Evolutionary conservation across 192 early-diverging fungal species (phyloP), one percentile per base, ranked within the genome.

Genomic region (Phlyctochytrium bullatum): DNA sequence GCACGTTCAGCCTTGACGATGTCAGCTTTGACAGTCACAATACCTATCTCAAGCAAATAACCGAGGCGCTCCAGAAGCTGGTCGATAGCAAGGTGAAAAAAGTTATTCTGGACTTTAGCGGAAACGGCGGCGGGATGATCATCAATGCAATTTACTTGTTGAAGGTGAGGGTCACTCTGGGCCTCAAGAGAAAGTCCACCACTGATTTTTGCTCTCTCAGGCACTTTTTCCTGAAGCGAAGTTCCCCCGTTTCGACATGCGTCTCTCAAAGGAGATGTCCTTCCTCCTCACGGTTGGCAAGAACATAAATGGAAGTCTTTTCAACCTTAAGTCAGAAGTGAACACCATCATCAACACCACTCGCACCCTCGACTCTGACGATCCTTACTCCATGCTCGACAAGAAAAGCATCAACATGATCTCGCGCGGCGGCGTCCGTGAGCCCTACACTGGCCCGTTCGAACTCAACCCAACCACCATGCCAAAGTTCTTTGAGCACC

Each of bases 111-210:
- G 62, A 64, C 50, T 33, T 64, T 16, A 64, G 35, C 2, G 50
- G 50, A n/a, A 64, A 64, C 28, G 62, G 62, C 17, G 62, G 62
- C 0, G 62, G 62, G n/a, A n/a, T n/a, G n/a, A n/a, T n/a, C n/a
- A n/a, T n/a, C n/a, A n/a, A n/a, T 20, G 35, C 25, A 28, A 64
- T 64, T 64, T 50, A 23, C 12, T 50, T 64, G 35, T 33, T 33
- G 10, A 36, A 36, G 40, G 40, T 47, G 6, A 10, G 10, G 20
- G 27, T 25, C 12, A 10, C 10, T 6, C 10, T 47, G 40, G 20
- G 40, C 20, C 40, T 47, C 20, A 47, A 47, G 20, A 47, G 20
- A 47, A 47, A 47, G 40, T 57, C 25, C n/a, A n/a, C n/a, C n/a
- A n/a, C n/a, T n/a, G n/a, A n/a, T n/a, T n/a, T n/a, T n/a, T n/a